A percentile compares a stretch with the other conserved stretches of the same genome.
Evolutionary conservation across 345 rosid species (phyloP).

Genomic region (Salix exigua): DNA sequence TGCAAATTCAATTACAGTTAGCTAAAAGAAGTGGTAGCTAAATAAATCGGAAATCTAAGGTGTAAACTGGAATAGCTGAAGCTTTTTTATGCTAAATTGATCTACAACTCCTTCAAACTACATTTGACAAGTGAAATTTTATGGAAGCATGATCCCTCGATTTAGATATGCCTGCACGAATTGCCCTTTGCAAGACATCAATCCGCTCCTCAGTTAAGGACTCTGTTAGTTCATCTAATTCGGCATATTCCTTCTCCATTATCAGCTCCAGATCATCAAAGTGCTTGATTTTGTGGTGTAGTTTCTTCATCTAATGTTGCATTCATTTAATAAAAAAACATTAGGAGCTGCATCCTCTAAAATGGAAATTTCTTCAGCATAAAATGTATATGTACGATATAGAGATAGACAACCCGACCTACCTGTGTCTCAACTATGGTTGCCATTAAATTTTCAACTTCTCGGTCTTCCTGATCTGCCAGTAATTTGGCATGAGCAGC

Average conservation of each 20-base stretch:
- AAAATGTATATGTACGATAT: neutral
- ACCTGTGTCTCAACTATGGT: slow-evolving; percentile 72
- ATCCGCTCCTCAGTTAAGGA: slow-evolving; percentile 22
- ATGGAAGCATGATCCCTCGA: slow-evolving; percentile 49
- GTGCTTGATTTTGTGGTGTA: slow-evolving; percentile 61
- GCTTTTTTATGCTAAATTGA: slow-evolving; percentile 4
- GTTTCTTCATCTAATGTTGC: slow-evolving; percentile 57
- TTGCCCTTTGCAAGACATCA: slow-evolving; percentile 38
- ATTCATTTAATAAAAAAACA: slow-evolving; percentile 7
- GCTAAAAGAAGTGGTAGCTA: neutral
- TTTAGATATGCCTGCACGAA: slow-evolving; percentile 46
- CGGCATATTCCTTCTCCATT: slow-evolving; percentile 70
- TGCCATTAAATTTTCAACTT: slow-evolving; percentile 60
- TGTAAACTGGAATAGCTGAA: neutral
- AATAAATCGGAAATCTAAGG: neutral
- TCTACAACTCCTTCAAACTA: slow-evolving; percentile 10
- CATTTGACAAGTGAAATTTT: slow-evolving; percentile 22
- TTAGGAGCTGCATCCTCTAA: slow-evolving; percentile 7
- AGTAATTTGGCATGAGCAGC: slow-evolving; percentile 76
- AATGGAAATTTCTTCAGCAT: neutral
- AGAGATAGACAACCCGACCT: slow-evolving; percentile 7
- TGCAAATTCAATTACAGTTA: neutral
- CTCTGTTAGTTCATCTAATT: slow-evolving; percentile 51
- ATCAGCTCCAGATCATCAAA: slow-evolving; percentile 61
- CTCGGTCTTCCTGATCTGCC: slow-evolving; percentile 85